These are phyloP conservation scores for Fusarium buxicola DNA, from an alignment of 2,329 filamentous ascomycete genomes.

Conservation along the genomic window DNA sequence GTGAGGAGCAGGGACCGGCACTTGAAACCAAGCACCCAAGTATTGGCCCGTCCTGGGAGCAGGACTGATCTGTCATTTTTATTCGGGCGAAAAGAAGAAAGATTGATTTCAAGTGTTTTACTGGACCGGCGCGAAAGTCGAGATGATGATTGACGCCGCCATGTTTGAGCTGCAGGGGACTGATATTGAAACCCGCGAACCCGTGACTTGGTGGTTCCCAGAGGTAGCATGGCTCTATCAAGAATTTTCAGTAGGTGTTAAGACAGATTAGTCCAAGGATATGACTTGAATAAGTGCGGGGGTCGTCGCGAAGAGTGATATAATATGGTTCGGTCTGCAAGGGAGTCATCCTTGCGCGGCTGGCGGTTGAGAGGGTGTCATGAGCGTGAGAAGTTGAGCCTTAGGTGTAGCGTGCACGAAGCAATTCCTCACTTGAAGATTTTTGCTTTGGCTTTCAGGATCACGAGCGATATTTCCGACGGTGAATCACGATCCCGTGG, in stretches of 20 bases:
- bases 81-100: not conserved
- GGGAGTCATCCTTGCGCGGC: not conserved
- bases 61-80: not conserved
- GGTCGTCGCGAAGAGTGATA: not conserved
- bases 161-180: constrained; percentile 17
- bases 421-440: not conserved
- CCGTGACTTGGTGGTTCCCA: constrained; percentile 11
- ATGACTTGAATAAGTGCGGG: too few species aligned
- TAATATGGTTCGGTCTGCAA: constrained; percentile 7
- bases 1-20: constrained; percentile 2
- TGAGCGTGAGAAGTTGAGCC: not conserved
- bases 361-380: not conserved
- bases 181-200: constrained; percentile 6
- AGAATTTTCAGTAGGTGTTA: not conserved
- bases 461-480: not conserved
- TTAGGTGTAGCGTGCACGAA: not conserved
- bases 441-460: not conserved
- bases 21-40: not conserved
- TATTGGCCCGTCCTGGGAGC: not conserved
- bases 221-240: not conserved
- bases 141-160: not conserved
- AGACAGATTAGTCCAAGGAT: not conserved
- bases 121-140: not conserved
- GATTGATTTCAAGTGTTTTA: not conserved
- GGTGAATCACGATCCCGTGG: not conserved